phyloP scores from a whole-genome alignment of 108 stramenopile genomes.

The Mayamaea pseudoterrestris region DNA sequence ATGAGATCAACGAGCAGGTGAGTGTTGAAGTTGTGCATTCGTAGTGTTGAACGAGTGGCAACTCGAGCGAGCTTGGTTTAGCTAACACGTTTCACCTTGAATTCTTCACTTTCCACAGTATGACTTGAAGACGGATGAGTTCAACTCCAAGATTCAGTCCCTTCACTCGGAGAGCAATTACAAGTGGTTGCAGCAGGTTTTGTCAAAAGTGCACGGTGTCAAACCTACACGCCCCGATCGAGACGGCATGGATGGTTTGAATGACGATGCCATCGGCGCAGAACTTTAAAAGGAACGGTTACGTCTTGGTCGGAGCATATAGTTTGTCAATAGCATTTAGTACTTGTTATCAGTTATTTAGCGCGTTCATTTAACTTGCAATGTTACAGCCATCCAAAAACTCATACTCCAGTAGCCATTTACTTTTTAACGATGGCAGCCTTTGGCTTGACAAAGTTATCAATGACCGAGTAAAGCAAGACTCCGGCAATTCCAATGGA shows the following conservation, averaged over 20 bases:
- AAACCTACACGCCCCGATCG: neutral
- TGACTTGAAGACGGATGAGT: slow-evolving; percentile 18
- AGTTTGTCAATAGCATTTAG: neutral
- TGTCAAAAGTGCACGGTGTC: neutral
- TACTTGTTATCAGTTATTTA: slow-evolving; percentile 2
- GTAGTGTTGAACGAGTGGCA: too few species aligned
- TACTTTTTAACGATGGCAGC: too few species aligned
- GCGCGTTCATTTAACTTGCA: slow-evolving; percentile 7
- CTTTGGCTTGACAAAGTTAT: slow-evolving; percentile 43
- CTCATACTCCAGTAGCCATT: too few species aligned
- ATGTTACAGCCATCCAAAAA: neutral
- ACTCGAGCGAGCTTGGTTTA: too few species aligned
- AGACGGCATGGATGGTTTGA: too few species aligned
- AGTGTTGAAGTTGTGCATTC: too few species aligned
- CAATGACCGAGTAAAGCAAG: slow-evolving; percentile 82
- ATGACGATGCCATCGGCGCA: too few species aligned
- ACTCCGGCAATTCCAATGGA: slow-evolving; percentile 86
- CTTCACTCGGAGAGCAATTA: slow-evolving; percentile 31
- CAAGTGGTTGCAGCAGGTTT: slow-evolving; percentile 21
- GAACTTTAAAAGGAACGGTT: too few species aligned
- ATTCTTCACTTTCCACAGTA: too few species aligned
- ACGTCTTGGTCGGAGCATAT: neutral
- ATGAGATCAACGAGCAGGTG: slow-evolving; percentile 37
- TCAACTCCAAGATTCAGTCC: slow-evolving; percentile 25
- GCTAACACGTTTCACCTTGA: too few species aligned